Base-by-base conservation (phyloP, 345 rosid species). In the Mallotus nudiflorus region DNA sequence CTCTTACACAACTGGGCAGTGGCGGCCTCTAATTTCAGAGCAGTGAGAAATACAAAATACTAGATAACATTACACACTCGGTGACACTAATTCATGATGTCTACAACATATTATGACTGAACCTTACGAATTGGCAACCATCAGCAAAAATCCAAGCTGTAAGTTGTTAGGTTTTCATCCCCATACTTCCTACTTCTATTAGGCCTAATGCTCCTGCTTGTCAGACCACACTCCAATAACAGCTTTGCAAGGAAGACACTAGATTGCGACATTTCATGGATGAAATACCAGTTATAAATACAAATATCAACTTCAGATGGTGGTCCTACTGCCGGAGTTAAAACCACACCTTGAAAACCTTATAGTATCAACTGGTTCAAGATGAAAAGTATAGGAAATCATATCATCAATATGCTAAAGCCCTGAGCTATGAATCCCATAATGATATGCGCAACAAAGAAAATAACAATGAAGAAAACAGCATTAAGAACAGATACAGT, bases 111-210 rank as follows among this genome's bases (percentile, higher is more conserved):
- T 16, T 25, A n/a, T n/a, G 18, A 37, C 4, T 39, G 44, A 29
- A 54, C 39, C 25, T 15, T 44, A 71, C 44, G 29, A 60, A 9
- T 18, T 39, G 0, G 44, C 75, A 66, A 68, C 3, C 69, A 74
- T 59, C 57, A 59, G n/a, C n/a, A n/a, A n/a, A n/a, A 31, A 48
- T 31, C 53, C 57, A n/a, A 13, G 69, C 44, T 3, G 25, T 35
- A 25, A 53, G 40, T 39, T 16, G 24, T 52, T 24, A 42, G 33
- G 33, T 50, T 39, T 69, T 51, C 59, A 33, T 61, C 58, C 40
- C 56, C 58, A 2, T 39, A 25, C 1, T 31, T 35, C 46, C 33
- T 10, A 51, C 44, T 7, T 15, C 4, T 39, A 29, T 33, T 15
- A 45, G 45, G 48, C 3, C 19, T 1, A 59, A 15, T 42, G 57